These are phyloP conservation scores for Prunus armeniaca DNA, from an alignment of 306 rosid species.

Conservation along the genomic window DNA sequence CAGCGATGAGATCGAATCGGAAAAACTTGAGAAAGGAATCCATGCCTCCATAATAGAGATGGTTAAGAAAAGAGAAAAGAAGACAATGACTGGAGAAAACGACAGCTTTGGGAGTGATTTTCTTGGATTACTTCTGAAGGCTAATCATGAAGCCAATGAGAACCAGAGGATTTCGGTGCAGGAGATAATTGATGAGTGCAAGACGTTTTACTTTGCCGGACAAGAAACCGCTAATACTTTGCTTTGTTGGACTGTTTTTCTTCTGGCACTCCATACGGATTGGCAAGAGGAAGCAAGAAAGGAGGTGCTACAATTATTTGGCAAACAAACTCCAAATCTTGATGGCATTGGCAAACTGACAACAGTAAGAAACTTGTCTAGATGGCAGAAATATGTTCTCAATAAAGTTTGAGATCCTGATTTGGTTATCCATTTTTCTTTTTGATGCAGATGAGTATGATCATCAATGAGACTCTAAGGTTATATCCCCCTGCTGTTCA, in stretches of 20 bases:
- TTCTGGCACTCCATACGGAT: slow-evolving; percentile 26
- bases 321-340: slow-evolving; percentile 16
- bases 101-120: slow-evolving; percentile 32
- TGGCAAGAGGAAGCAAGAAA: slow-evolving; percentile 43
- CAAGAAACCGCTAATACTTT: slow-evolving; percentile 32
- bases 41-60: slow-evolving; percentile 8
- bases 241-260: slow-evolving; percentile 32
- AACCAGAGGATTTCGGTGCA: slow-evolving; percentile 19
- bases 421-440: not conserved
- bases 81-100: slow-evolving; percentile 5
- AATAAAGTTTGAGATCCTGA: not conserved
- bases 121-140: slow-evolving; percentile 25
- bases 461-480: slow-evolving; percentile 33
- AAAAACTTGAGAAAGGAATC: slow-evolving; percentile 27
- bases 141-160: slow-evolving; percentile 18
- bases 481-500: slow-evolving; percentile 22
- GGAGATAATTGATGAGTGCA: slow-evolving; percentile 34
- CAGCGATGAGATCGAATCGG: slow-evolving; percentile 21
- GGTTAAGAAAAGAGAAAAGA: slow-evolving; percentile 20
- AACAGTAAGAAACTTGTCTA: slow-evolving; percentile 15
- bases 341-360: slow-evolving; percentile 22
- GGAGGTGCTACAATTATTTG: slow-evolving; percentile 26
- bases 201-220: slow-evolving; percentile 1
- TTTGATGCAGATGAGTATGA: slow-evolving; percentile 31
- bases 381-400: not conserved